phyloP scores from a whole-genome alignment of 768 basidiomycete genomes.

The Cantharellus cinnabarinus region DNA sequence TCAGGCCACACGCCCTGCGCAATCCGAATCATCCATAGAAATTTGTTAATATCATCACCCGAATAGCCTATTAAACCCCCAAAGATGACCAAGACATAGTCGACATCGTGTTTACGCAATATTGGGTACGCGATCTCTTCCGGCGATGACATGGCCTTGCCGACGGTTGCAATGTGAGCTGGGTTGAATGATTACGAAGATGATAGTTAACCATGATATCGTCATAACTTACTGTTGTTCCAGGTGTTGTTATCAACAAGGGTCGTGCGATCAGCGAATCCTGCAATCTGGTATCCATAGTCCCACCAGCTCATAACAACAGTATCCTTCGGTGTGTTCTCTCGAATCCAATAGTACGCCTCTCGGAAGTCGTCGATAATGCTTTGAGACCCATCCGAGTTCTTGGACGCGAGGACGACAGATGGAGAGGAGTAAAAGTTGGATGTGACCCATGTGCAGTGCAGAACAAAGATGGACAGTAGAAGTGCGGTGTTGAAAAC shows the following conservation, averaged over 20 bases:
- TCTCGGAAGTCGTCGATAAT: conserved; percentile 99
- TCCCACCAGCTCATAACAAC: conserved; percentile 99
- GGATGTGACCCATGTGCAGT: conserved; percentile 94
- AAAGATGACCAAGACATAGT: conserved; percentile 93
- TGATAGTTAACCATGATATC: neutral
- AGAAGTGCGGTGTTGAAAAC: conserved; percentile 54
- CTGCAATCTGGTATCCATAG: conserved; percentile 98
- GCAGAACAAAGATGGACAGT: conserved; percentile 78
- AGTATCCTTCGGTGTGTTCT: conserved; percentile 80
- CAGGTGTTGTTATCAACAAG: conserved; percentile 98
- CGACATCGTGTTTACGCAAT: conserved; percentile 89
- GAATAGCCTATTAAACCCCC: conserved; percentile 93
- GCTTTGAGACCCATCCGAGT: conserved; percentile 68
- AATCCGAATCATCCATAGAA: conserved; percentile 95
- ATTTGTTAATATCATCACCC: conserved; percentile 99
- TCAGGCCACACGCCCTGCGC: conserved; percentile 96
- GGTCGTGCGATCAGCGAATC: conserved; percentile 92
- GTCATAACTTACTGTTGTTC: conserved; percentile 77
- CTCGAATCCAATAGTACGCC: conserved; percentile 95
- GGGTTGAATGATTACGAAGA: neutral
- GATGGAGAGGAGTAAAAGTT: conserved; percentile 94
- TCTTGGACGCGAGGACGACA: conserved; percentile 70
- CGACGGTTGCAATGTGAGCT: conserved; percentile 97
- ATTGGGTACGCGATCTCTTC: conserved; percentile 97
- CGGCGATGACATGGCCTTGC: conserved; percentile 87